Percentiles rank a stretch among this genome's conserved stretches.
phyloP scores from a whole-genome alignment of 129 eudicot species.

The Lonicera japonica region DNA sequence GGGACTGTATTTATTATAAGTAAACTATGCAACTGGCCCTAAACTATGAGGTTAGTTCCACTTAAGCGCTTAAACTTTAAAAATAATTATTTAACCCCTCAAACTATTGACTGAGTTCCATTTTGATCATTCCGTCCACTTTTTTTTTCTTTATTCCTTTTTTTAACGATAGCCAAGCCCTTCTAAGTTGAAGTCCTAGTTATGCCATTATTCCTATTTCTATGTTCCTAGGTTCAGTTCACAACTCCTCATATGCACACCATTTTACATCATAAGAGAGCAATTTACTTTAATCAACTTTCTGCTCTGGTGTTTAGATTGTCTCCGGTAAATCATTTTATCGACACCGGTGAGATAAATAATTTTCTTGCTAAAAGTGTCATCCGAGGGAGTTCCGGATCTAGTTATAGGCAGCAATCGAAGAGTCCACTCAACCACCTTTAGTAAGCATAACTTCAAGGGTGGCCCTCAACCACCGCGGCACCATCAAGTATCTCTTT shows the following conservation, averaged over 20 bases:
- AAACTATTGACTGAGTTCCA: too few relatives aligned
- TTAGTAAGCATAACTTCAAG: conserved; percentile 21
- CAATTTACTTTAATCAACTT: background rate
- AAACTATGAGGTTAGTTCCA: too few relatives aligned
- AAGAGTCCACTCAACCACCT: conserved; percentile 24
- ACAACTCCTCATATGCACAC: background rate
- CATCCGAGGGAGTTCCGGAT: conserved; percentile 19
- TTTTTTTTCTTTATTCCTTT: too few relatives aligned
- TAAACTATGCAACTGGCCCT: too few relatives aligned
- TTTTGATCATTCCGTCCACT: too few relatives aligned
- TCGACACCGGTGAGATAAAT: conserved; percentile 26
- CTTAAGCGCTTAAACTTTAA: too few relatives aligned
- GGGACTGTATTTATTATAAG: too few relatives aligned
- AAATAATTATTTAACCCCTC: too few relatives aligned
- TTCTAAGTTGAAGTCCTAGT: too few relatives aligned
- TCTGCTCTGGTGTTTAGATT: background rate
- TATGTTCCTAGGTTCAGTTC: too few relatives aligned
- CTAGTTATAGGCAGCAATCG: conserved; percentile 17
- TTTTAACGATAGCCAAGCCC: too few relatives aligned
- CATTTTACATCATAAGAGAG: background rate
- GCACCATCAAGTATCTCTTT: conserved; percentile 18
- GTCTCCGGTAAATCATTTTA: conserved; percentile 20
- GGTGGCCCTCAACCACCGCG: conserved; percentile 26
- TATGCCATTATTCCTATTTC: too few relatives aligned
- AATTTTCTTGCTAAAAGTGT: conserved; percentile 28